Percentiles rank a stretch among this genome's conserved stretches.
Evolutionary conservation across 2,329 filamentous ascomycete species (phyloP).

Genomic region (Fusarium napiforme): DNA sequence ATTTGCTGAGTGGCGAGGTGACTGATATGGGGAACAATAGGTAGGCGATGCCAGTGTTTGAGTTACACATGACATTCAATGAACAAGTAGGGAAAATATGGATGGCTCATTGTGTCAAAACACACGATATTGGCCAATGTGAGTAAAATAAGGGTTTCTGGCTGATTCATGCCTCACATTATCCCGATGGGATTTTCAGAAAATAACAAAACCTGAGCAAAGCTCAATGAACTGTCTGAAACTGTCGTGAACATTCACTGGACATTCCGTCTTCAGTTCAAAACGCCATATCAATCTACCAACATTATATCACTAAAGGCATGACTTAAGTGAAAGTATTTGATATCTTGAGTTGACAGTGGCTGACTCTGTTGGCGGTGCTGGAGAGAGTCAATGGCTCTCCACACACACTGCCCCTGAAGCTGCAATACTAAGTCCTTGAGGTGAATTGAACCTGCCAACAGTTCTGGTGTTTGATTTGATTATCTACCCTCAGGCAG

Average conservation of each 20-base stretch:
- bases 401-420: background rate
- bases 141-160: background rate
- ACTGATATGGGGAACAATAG: background rate
- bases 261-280: background rate
- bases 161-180: background rate
- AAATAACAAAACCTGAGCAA: background rate
- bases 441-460: background rate
- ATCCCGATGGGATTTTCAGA: accelerated
- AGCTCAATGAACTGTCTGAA: background rate
- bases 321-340: background rate
- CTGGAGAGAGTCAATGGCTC: too few species aligned
- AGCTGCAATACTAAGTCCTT: background rate
- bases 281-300: background rate
- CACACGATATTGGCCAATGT: accelerated
- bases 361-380: too few species aligned
- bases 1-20: too few species aligned
- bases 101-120: accelerated
- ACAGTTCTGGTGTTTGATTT: background rate
- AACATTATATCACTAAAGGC: accelerated
- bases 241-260: background rate
- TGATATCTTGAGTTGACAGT: background rate
- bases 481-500: background rate
- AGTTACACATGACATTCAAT: background rate
- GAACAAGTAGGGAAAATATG: background rate
- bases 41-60: background rate